Conservation (phyloP, 768 basidiomycete species). For the Serendipita vermifera region DNA sequence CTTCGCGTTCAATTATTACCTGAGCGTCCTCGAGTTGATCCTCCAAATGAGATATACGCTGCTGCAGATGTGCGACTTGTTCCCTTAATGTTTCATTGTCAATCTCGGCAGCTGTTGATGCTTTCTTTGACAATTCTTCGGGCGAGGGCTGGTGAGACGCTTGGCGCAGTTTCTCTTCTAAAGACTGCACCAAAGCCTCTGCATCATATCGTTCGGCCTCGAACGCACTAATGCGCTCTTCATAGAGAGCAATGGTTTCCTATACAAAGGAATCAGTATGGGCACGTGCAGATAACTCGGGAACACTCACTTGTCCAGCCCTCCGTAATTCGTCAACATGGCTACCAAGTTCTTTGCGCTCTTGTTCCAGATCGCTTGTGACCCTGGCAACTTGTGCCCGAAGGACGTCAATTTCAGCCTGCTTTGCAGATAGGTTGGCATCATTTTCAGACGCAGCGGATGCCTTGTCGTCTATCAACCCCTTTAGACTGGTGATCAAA, state of each 20-base stretch:
- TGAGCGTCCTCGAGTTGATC: conserved; percentile 42
- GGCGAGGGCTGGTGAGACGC: conserved; percentile 26
- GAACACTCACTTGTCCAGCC: conserved; percentile 64
- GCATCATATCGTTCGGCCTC: conserved; percentile 67
- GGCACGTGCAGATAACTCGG: conserved; percentile 5
- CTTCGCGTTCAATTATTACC: conserved; percentile 60
- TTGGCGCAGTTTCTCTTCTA: conserved; percentile 40
- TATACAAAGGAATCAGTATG: conserved; percentile 23
- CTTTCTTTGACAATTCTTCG: conserved; percentile 26
- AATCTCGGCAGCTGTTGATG: conserved; percentile 70
- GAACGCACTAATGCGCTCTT: conserved; percentile 64
- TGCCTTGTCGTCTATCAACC: conserved; percentile 40
- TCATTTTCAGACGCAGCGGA: conserved; percentile 37
- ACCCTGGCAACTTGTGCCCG: conserved; percentile 29
- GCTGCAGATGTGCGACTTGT: conserved; percentile 78
- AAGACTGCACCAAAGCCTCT: conserved; percentile 45
- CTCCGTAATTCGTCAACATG: conserved; percentile 76
- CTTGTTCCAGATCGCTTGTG: conserved; percentile 35
- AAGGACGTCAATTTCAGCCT: conserved; percentile 46
- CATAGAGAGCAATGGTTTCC: conserved; percentile 93
- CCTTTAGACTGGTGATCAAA: conserved; percentile 37
- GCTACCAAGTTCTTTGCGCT: conserved; percentile 49
- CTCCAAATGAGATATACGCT: conserved; percentile 60
- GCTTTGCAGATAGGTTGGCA: conserved; percentile 40
- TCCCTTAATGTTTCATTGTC: conserved; percentile 89